phyloP scores from a whole-genome alignment of 2,329 filamentous ascomycete genomes.

The Exophiala bonariae region DNA sequence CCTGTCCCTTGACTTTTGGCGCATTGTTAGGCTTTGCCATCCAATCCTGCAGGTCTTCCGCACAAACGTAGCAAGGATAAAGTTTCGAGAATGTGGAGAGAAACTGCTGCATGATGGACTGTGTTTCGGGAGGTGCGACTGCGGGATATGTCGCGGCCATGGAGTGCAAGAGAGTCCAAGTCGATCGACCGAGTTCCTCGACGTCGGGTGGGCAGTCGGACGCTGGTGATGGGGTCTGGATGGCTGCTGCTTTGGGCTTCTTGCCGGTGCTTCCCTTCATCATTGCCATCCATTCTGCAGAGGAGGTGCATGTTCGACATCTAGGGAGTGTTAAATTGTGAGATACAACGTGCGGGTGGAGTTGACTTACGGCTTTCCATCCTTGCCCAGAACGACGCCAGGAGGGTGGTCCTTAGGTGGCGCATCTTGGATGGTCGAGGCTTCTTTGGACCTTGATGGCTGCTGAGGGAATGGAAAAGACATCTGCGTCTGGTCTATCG shows the following conservation, averaged over 20 bases:
- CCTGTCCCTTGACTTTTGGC: conserved; percentile 57
- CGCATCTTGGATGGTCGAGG: conserved; percentile 10
- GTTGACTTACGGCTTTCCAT: conserved; percentile 50
- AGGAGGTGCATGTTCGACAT: conserved; percentile 50
- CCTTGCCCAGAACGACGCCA: conserved; percentile 50
- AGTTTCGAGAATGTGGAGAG: conserved; percentile 77
- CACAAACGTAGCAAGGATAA: conserved; percentile 96
- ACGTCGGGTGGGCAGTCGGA: conserved; percentile 87
- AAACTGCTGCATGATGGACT: conserved; percentile 75
- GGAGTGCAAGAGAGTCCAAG: conserved; percentile 92
- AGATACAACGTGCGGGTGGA: too few relatives aligned
- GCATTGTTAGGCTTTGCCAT: conserved; percentile 66
- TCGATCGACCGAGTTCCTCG: conserved; percentile 78
- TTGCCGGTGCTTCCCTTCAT: conserved; percentile 37
- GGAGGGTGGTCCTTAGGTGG: conserved; percentile 39
- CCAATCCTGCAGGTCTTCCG: conserved; percentile 84
- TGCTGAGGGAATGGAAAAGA: conserved; percentile 16
- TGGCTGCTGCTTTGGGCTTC: conserved; percentile 24
- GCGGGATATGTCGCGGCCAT: conserved; percentile 85
- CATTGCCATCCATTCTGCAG: conserved; percentile 46
- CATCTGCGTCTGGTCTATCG: conserved; percentile 8
- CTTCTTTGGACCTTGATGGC: conserved; percentile 13
- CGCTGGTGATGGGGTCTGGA: conserved; percentile 31
- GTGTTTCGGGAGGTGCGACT: conserved; percentile 65
- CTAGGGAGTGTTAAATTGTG: conserved; percentile 29